phyloP scores from a whole-genome alignment of 2,329 filamentous ascomycete species.

The Fusarium sp. region DNA sequence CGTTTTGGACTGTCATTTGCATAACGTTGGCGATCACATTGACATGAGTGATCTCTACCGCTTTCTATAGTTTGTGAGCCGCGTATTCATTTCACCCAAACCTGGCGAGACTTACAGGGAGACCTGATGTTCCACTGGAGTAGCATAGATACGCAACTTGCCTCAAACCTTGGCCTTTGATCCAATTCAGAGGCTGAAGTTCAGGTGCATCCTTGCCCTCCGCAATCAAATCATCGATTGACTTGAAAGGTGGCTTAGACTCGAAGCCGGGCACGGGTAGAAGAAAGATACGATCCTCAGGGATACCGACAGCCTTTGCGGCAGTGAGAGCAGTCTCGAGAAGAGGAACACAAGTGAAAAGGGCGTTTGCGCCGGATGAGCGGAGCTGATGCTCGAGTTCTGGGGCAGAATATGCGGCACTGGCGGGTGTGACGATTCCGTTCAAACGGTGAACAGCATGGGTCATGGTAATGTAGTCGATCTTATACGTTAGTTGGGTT shows the following conservation, averaged over 20 bases:
- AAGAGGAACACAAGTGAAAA: slow-evolving; percentile 76
- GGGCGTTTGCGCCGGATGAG: slow-evolving; percentile 71
- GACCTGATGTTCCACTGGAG: slow-evolving; percentile 79
- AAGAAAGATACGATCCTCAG: slow-evolving; percentile 71
- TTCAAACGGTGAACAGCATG: slow-evolving; percentile 79
- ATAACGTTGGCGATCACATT: slow-evolving; percentile 82
- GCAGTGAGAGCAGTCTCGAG: slow-evolving; percentile 71
- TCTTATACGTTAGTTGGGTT: slow-evolving; percentile 51
- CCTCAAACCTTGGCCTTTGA: slow-evolving; percentile 69
- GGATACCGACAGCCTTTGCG: slow-evolving; percentile 68
- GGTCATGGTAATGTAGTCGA: slow-evolving; percentile 76
- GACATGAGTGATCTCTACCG: slow-evolving; percentile 81
- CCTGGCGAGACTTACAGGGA: slow-evolving; percentile 63
- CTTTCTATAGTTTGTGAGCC: slow-evolving; percentile 64
- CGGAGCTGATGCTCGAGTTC: slow-evolving; percentile 78
- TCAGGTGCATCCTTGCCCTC: slow-evolving; percentile 64
- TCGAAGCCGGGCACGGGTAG: slow-evolving; percentile 70
- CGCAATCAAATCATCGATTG: slow-evolving; percentile 70
- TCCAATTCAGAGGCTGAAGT: slow-evolving; percentile 66
- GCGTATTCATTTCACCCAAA: background rate
- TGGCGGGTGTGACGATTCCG: slow-evolving; percentile 78
- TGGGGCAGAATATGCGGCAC: slow-evolving; percentile 73
- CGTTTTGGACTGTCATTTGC: slow-evolving; percentile 62
- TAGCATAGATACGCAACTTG: slow-evolving; percentile 81
- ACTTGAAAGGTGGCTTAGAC: slow-evolving; percentile 63